These are phyloP conservation scores for Leptodermis oblonga DNA, from an alignment of 257 asterid species.

Conservation along the genomic window DNA sequence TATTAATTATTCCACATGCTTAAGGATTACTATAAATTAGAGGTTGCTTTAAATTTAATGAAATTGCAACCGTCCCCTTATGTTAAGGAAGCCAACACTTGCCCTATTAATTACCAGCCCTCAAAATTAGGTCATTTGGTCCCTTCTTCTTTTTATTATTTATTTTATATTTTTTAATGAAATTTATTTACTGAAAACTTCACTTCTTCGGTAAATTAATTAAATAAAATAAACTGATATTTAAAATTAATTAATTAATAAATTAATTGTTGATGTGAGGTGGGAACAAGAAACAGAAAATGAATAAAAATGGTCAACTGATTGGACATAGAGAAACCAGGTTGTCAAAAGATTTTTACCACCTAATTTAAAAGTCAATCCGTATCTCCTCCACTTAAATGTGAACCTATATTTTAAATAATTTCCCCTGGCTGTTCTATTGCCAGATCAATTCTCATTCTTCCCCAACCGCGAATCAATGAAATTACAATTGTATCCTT, in stretches of 20 bases:
- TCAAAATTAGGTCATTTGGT: background rate
- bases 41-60: too few relatives aligned
- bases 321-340: background rate
- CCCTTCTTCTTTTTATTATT: background rate
- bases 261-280: background rate
- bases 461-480: too few relatives aligned
- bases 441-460: background rate
- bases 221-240: too few relatives aligned
- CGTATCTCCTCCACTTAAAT: constrained; percentile 3
- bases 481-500: too few relatives aligned
- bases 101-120: background rate
- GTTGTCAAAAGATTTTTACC: constrained; percentile 1
- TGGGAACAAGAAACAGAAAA: background rate
- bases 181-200: background rate
- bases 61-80: too few relatives aligned
- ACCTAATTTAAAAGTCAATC: constrained; percentile 1
- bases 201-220: constrained; percentile 5
- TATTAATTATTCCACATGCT: too few relatives aligned
- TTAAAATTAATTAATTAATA: too few relatives aligned
- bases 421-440: background rate
- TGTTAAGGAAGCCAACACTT: background rate
- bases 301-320: constrained; percentile 13
- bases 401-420: background rate
- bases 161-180: too few relatives aligned
- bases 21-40: too few relatives aligned